Evolutionary conservation across 2,329 filamentous ascomycete genomes (phyloP).

Genomic region (Penicillium frequentans): DNA sequence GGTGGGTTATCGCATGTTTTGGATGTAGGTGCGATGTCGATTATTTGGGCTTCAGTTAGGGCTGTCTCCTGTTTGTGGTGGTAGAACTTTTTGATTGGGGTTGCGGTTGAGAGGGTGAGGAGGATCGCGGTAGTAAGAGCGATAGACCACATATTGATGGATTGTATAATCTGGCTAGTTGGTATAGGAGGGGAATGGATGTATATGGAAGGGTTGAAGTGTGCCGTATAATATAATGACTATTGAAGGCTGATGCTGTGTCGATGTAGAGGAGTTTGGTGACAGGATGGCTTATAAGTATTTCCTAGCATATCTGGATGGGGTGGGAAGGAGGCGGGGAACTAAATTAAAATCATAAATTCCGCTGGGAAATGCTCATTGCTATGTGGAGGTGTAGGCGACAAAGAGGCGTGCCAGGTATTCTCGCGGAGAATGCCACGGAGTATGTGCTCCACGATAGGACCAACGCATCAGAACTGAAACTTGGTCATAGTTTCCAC

Average conservation of each 20-base stretch:
- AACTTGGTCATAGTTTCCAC: neutral
- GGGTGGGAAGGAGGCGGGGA: neutral
- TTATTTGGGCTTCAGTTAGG: constrained; percentile 31
- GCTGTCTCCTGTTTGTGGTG: neutral
- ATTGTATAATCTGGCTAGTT: neutral
- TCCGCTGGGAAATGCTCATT: neutral
- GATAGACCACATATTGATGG: neutral
- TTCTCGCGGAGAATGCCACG: constrained; percentile 9
- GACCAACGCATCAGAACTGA: neutral
- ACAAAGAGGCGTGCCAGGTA: neutral
- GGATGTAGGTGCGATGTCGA: constrained; percentile 58
- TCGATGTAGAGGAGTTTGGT: neutral
- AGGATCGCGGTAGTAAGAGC: constrained; percentile 6
- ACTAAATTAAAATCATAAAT: neutral
- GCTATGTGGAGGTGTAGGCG: neutral
- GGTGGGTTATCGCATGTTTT: constrained; percentile 51
- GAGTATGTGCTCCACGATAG: constrained; percentile 5
- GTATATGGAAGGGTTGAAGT: neutral
- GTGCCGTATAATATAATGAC: neutral
- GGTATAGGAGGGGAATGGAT: neutral
- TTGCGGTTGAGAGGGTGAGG: constrained; percentile 13
- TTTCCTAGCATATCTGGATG: neutral
- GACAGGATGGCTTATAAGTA: neutral
- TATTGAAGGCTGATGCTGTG: neutral
- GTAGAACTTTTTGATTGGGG: neutral